Conservation (phyloP, 176 grass and related monocot species). For the Panicum miliaceum region DNA sequence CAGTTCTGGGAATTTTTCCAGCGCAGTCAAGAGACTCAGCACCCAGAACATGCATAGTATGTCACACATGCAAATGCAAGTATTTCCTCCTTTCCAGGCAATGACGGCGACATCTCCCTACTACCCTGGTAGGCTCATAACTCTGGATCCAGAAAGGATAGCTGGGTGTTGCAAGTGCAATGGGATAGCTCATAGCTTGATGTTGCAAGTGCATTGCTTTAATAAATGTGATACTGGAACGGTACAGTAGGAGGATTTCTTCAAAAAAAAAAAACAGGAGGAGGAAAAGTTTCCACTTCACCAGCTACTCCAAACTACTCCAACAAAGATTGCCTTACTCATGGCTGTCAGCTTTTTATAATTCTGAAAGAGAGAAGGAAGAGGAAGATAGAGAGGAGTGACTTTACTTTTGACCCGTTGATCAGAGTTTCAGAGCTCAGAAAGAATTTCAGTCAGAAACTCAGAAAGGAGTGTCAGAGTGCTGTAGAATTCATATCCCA, state of each 20-base stretch:
- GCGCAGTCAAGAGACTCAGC: neutral
- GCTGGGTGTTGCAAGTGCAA: neutral
- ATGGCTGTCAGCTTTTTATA: neutral
- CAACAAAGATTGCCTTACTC: neutral
- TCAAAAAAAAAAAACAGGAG: neutral
- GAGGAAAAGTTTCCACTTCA: neutral
- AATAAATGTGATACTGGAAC: neutral
- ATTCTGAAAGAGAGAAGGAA: neutral
- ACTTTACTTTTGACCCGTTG: neutral
- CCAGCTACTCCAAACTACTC: neutral
- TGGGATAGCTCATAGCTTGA: no score
- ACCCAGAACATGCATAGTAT: neutral
- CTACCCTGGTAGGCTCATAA: constrained; percentile 1
- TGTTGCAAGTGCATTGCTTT: neutral
- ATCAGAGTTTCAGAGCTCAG: neutral
- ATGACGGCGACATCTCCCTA: constrained; percentile 4
- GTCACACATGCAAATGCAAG: neutral
- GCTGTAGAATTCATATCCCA: neutral
- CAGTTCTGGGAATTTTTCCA: neutral
- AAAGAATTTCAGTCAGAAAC: neutral
- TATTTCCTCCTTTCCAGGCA: neutral
- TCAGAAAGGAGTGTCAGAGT: neutral
- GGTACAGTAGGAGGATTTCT: neutral
- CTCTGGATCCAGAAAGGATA: neutral
- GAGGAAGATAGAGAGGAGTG: neutral